phyloP scores from a whole-genome alignment of 306 rosid species.

The Quillaja saponaria region DNA sequence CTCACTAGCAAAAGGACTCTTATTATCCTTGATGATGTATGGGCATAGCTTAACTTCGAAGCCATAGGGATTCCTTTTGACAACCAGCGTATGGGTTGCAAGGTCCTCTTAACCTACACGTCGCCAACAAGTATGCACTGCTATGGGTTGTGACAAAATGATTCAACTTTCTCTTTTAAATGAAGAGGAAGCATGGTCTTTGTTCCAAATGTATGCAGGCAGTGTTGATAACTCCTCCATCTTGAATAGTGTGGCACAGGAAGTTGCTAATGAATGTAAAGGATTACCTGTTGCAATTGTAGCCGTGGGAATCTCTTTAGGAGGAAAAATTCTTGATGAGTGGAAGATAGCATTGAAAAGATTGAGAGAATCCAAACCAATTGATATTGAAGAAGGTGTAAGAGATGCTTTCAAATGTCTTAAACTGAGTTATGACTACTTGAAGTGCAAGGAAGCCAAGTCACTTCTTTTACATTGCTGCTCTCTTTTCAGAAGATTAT shows the following conservation, averaged over 20 bases:
- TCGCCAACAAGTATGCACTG: fast-evolving
- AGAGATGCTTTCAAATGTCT: slow-evolving; percentile 10
- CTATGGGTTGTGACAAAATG: neutral
- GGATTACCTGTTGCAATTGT: slow-evolving; percentile 24
- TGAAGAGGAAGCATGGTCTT: neutral
- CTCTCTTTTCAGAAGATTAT: slow-evolving; percentile 29
- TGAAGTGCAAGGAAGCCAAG: slow-evolving; percentile 3
- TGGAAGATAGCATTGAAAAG: neutral
- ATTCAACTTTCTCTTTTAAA: neutral
- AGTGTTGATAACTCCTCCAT: neutral
- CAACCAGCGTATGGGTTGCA: neutral
- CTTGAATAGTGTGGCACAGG: neutral
- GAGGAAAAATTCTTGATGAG: fast-evolving
- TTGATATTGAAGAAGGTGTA: neutral
- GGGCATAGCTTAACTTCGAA: neutral
- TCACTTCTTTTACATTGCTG: slow-evolving; percentile 21
- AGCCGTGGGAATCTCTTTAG: neutral
- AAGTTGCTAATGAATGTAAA: slow-evolving; percentile 26
- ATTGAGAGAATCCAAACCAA: neutral
- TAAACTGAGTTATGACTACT: slow-evolving; percentile 18
- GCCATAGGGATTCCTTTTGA: slow-evolving; percentile 16
- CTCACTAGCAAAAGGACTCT: slow-evolving; percentile 19
- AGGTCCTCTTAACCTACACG: slow-evolving; percentile 23
- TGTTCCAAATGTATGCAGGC: slow-evolving; percentile 4
- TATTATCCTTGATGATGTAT: slow-evolving; percentile 30